Evolutionary conservation across 2,329 filamentous ascomycete genomes (phyloP), one percentile per base, ranked within the genome.

Genomic region (Coniochaeta ligniaria): DNA sequence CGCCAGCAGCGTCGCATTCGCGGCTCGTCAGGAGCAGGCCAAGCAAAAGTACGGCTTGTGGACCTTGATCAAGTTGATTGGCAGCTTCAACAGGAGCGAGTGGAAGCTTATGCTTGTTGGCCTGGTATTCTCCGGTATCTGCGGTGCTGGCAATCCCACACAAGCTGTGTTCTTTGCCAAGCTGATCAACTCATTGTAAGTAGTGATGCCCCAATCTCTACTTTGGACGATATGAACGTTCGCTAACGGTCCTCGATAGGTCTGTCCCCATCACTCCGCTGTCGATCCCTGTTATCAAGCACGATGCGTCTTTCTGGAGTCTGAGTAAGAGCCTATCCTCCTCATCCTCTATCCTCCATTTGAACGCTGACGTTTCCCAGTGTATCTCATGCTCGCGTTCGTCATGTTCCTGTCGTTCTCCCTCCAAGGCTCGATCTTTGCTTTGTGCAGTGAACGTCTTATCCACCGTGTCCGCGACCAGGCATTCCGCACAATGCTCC

Each of bases 361-460:
- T n/a, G n/a, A n/a, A n/a, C n/a, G n/a, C n/a, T n/a, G n/a, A n/a
- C n/a, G n/a, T n/a, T n/a, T n/a, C n/a, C n/a, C n/a, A n/a, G n/a
- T 96, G 92, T 96, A 89, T 73, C 81, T 93, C 64, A 92, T 96
- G 83, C 80, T 97, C 60, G 92, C 86, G 2, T 74, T 92, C 59
- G 85, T 89, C 11, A 84, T 90, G 69, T 84, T 96, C 62, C 72
- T 93, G 59, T 80, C 87, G 6, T 92, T 89, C 67, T 73, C 82
- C 22, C 73, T 77, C 6, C 89, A 94, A 68, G 92, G 92, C 58
- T 68, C 90, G 58, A 79, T 87, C 2, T 93, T 98, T 67, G 93
- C 92, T 20, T 87, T 86, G 68, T 93, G 91, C 76, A 95, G 92
- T n/a, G 91, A 96, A 76, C 83, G 86, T 45, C 83, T 98, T 26